These are phyloP conservation scores for Colletotrichum cereale DNA, from an alignment of 2,329 filamentous ascomycete species.

Conservation along the genomic window DNA sequence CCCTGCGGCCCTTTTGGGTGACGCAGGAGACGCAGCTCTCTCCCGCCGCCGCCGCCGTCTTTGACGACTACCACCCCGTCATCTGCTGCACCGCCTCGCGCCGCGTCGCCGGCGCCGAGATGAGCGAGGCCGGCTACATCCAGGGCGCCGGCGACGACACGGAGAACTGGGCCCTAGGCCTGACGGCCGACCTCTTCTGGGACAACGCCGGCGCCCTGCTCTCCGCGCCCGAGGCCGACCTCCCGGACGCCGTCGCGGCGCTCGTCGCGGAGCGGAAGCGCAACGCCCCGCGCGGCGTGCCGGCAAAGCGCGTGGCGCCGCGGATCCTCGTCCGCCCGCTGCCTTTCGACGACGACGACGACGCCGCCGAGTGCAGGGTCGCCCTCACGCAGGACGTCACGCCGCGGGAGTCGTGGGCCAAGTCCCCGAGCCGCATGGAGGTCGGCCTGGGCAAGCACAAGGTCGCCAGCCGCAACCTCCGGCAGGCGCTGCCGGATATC, in stretches of 20 bases:
- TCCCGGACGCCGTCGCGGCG: constrained; percentile 61
- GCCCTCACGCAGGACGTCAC: constrained; percentile 58
- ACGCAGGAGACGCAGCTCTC: constrained; percentile 73
- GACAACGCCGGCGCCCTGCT: constrained; percentile 71
- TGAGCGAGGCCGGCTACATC: constrained; percentile 77
- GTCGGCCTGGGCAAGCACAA: constrained; percentile 80
- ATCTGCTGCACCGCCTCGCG: constrained; percentile 89
- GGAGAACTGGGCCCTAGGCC: constrained; percentile 88
- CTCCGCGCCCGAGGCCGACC: constrained; percentile 72
- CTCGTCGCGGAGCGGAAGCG: constrained; percentile 54
- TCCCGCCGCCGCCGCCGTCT: constrained; percentile 51
- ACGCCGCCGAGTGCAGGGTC: constrained; percentile 54
- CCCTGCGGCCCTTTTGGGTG: constrained; percentile 83
- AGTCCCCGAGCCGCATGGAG: constrained; percentile 57
- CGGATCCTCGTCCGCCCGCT: constrained; percentile 54
- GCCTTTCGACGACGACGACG: constrained; percentile 42
- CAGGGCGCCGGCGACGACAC: constrained; percentile 96
- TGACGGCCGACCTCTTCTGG: constrained; percentile 89
- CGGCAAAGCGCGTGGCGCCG: constrained; percentile 50
- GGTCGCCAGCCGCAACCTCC: constrained; percentile 84
- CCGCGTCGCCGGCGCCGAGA: constrained; percentile 76
- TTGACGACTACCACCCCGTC: constrained; percentile 75
- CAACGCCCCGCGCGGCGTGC: constrained; percentile 10
- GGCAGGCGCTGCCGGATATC: constrained; percentile 75
- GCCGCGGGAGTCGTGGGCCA: constrained; percentile 56